Conservation (phyloP, 75 land plant genomes). For the Azolla pinnata region DNA sequence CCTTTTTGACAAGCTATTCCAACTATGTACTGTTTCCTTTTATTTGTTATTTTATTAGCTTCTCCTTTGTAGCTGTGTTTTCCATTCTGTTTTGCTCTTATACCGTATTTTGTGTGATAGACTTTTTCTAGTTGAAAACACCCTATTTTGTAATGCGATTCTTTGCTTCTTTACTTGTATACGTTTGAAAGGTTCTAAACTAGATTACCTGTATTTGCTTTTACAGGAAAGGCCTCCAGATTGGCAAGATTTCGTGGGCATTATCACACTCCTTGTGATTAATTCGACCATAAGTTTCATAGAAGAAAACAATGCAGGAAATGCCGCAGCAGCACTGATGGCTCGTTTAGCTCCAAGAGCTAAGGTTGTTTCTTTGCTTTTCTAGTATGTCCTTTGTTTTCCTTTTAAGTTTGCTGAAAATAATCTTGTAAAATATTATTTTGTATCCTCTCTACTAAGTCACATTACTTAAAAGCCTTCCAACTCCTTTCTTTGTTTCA, state of each 20-base stretch:
- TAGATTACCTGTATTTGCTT: too few species aligned
- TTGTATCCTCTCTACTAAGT: too few species aligned
- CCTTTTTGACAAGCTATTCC: too few species aligned
- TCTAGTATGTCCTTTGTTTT: not conserved
- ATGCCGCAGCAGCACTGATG: conserved; percentile 98
- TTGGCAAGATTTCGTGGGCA: conserved; percentile 96
- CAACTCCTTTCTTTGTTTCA: too few species aligned
- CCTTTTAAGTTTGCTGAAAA: not conserved
- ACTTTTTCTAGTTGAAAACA: too few species aligned
- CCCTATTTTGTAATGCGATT: too few species aligned
- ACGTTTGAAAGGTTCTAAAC: too few species aligned
- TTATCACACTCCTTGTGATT: conserved; percentile 63
- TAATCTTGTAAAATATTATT: not conserved
- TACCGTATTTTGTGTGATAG: not conserved
- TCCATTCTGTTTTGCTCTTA: not conserved
- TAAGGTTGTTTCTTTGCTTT: conserved; percentile 41
- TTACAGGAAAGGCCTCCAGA: conserved; percentile 88
- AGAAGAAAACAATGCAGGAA: conserved; percentile 99
- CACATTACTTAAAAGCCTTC: too few species aligned
- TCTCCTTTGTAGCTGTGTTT: not conserved
- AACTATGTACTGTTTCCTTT: too few species aligned
- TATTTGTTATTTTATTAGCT: too few species aligned
- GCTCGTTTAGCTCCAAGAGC: conserved; percentile 88
- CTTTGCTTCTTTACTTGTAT: too few species aligned
- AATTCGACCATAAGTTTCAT: conserved; percentile 95